These are phyloP conservation scores for Rhizopogon salebrosus DNA, from an alignment of 768 basidiomycete genomes.

Conservation along the genomic window DNA sequence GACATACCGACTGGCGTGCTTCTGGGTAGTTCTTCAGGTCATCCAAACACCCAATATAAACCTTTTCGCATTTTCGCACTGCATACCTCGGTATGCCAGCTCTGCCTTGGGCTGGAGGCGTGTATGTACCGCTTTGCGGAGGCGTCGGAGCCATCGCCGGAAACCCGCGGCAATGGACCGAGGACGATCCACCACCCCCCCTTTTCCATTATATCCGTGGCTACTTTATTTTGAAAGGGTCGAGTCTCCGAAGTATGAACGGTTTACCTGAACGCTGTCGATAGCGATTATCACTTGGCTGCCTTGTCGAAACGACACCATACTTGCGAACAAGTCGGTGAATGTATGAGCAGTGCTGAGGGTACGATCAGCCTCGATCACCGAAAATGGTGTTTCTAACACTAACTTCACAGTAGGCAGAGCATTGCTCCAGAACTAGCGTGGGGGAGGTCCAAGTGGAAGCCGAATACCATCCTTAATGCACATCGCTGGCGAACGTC, in stretches of 20 bases:
- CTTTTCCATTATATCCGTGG: slow-evolving; percentile 56
- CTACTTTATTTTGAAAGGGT: slow-evolving; percentile 45
- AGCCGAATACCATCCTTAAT: slow-evolving; percentile 5
- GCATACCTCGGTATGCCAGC: slow-evolving; percentile 36
- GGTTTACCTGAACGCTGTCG: slow-evolving; percentile 12
- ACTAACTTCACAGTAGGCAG: slow-evolving; percentile 3
- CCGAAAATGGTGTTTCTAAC: background rate
- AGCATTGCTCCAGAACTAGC: slow-evolving; percentile 7
- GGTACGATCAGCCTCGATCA: background rate
- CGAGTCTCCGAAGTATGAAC: slow-evolving; percentile 33
- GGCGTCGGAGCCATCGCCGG: slow-evolving; percentile 51
- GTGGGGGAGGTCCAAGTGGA: slow-evolving; percentile 4
- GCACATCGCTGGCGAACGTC: background rate
- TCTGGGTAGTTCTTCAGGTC: slow-evolving; percentile 32
- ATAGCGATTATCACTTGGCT: slow-evolving; percentile 9
- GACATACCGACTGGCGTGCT: slow-evolving; percentile 43
- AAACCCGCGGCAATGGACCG: slow-evolving; percentile 43
- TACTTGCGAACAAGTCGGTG: slow-evolving; percentile 51
- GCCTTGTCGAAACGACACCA: slow-evolving; percentile 43
- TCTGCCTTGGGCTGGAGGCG: slow-evolving; percentile 48
- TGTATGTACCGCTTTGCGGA: slow-evolving; percentile 47
- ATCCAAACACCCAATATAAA: slow-evolving; percentile 24
- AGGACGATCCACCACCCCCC: slow-evolving; percentile 52
- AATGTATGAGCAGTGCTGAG: slow-evolving; percentile 20
- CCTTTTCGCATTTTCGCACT: slow-evolving; percentile 29